phyloP scores from a whole-genome alignment of 768 basidiomycete genomes.

The Boletus subcaerulescens region DNA sequence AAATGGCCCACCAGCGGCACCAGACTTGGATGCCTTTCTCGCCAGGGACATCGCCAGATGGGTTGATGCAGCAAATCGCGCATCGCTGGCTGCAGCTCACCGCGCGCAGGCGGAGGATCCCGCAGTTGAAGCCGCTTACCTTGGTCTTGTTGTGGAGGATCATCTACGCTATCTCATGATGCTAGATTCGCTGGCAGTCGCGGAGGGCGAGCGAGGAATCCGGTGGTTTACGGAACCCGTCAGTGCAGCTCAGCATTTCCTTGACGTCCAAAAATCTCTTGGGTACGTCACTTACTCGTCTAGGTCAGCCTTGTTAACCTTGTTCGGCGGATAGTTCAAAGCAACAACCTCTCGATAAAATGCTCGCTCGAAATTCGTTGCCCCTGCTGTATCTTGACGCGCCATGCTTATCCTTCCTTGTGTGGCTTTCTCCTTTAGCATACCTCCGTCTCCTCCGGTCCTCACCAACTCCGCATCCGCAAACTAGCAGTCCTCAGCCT shows the following conservation, averaged over 20 bases:
- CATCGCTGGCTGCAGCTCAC: slow-evolving; percentile 17
- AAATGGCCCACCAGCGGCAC: slow-evolving; percentile 42
- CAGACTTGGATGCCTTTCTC: slow-evolving; percentile 59
- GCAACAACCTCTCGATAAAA: slow-evolving; percentile 60
- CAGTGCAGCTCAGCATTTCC: slow-evolving; percentile 18
- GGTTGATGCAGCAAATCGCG: slow-evolving; percentile 42
- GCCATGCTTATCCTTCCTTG: slow-evolving; percentile 70
- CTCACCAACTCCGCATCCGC: slow-evolving; percentile 17
- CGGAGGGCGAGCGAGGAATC: slow-evolving; percentile 57
- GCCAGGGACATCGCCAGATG: slow-evolving; percentile 54
- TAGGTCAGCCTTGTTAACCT: not conserved
- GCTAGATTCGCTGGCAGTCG: slow-evolving; percentile 61
- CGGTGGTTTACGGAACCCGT: slow-evolving; percentile 66
- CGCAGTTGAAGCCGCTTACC: slow-evolving; percentile 45
- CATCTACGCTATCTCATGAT: slow-evolving; percentile 69
- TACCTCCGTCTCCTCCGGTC: slow-evolving; percentile 62
- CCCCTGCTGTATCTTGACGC: slow-evolving; percentile 70
- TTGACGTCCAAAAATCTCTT: slow-evolving; percentile 14
- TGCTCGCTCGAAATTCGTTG: slow-evolving; percentile 51
- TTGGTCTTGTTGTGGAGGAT: slow-evolving; percentile 48
- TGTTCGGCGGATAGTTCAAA: slow-evolving; percentile 34
- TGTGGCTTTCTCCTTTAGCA: slow-evolving; percentile 63
- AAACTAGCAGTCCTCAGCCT: slow-evolving; percentile 15
- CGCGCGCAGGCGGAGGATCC: slow-evolving; percentile 46
- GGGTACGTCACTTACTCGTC: slow-evolving; percentile 13